Conservation (phyloP, 2,329 filamentous ascomycete genomes). For the Cercospora sp. region DNA sequence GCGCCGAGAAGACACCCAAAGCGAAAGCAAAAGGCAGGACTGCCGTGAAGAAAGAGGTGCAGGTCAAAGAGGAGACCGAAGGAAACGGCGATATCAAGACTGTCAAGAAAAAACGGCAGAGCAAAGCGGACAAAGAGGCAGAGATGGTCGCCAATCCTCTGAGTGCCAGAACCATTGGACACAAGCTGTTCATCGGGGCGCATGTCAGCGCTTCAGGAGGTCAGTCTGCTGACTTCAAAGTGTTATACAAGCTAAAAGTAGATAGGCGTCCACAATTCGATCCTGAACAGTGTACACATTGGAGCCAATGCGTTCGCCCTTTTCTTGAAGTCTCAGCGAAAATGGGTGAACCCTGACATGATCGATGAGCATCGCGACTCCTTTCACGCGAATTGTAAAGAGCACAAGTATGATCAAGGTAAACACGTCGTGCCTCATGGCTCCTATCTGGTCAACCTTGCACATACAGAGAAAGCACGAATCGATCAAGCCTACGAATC, state of each 20-base stretch:
- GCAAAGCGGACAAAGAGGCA: conserved; percentile 60
- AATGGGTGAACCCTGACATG: conserved; percentile 84
- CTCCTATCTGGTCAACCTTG: conserved; percentile 94
- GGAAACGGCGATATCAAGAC: conserved; percentile 16
- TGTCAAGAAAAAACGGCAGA: conserved; percentile 42
- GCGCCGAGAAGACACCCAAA: conserved; percentile 11
- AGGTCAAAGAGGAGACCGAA: conserved; percentile 13
- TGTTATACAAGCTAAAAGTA: not conserved
- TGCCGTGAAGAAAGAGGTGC: conserved; percentile 20
- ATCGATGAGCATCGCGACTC: conserved; percentile 64
- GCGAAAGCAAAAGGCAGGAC: conserved; percentile 19
- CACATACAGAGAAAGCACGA: conserved; percentile 76
- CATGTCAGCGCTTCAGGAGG: conserved; percentile 87
- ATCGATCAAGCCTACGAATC: conserved; percentile 80
- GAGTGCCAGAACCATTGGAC: conserved; percentile 65
- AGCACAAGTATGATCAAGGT: conserved; percentile 69
- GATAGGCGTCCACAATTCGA: conserved; percentile 74
- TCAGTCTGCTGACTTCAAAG: not conserved
- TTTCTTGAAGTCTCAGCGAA: conserved; percentile 94
- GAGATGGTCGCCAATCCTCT: conserved; percentile 62
- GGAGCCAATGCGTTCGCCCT: conserved; percentile 89
- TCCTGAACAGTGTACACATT: conserved; percentile 50
- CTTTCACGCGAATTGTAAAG: conserved; percentile 68
- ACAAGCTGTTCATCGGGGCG: conserved; percentile 85
- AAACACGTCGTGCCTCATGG: conserved; percentile 85